These are phyloP conservation scores for Boletus subparvulus DNA, from an alignment of 768 basidiomycete genomes.

Conservation along the genomic window DNA sequence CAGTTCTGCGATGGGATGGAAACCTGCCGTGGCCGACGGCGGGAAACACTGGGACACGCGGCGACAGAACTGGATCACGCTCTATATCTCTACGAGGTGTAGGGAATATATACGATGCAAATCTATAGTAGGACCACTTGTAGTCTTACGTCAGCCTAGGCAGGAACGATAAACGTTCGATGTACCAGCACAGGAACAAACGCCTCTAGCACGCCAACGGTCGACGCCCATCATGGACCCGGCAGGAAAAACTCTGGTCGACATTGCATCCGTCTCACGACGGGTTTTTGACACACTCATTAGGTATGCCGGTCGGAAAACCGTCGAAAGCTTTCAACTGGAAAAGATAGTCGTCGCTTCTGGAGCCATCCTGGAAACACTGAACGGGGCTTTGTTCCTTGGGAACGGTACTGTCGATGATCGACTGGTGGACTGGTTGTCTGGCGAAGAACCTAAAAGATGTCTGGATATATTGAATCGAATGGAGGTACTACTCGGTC, in stretches of 20 bases:
- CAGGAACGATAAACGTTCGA: too few species aligned
- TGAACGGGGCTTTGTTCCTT: background rate
- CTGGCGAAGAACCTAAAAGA: background rate
- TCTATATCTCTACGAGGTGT: too few species aligned
- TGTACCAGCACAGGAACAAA: too few species aligned
- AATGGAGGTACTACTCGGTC: constrained; percentile 7
- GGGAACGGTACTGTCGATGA: background rate
- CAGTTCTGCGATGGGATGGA: too few species aligned
- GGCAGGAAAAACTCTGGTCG: background rate
- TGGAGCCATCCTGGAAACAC: background rate
- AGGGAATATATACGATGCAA: too few species aligned
- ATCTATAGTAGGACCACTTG: too few species aligned
- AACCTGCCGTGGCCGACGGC: too few species aligned
- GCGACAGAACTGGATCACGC: too few species aligned
- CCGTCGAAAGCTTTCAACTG: background rate
- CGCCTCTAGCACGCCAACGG: too few species aligned
- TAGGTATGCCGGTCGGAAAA: background rate
- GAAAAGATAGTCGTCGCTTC: constrained; percentile 1
- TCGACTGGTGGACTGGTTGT: constrained; percentile 4
- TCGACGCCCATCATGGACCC: background rate
- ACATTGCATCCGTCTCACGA: constrained; percentile 4
- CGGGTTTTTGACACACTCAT: background rate
- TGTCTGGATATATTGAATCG: constrained; percentile 6
- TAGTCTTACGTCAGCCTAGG: too few species aligned
- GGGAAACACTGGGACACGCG: too few species aligned